These are phyloP conservation scores for Alternaria ethzedia DNA, from an alignment of 2,329 filamentous ascomycete genomes.

Conservation along the genomic window DNA sequence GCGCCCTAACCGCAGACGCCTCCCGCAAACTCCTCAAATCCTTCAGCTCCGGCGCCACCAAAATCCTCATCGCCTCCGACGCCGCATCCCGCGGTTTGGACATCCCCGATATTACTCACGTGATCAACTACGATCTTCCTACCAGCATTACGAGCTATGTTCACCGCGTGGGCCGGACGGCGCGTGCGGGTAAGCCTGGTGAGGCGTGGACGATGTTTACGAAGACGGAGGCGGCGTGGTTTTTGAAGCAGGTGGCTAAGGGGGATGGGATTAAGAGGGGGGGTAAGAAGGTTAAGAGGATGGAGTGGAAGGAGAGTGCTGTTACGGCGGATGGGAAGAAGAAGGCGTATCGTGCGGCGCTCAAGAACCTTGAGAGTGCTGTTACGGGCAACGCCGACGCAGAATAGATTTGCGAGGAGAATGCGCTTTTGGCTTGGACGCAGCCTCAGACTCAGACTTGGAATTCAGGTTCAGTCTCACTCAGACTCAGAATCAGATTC, in stretches of 20 bases:
- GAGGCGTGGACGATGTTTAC: constrained; percentile 86
- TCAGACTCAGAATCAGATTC: not conserved
- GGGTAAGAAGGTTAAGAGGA: constrained; percentile 53
- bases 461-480: too few species aligned
- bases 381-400: constrained; percentile 50
- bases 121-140: constrained; percentile 94
- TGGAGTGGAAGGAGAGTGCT: constrained; percentile 50
- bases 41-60: constrained; percentile 68
- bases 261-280: constrained; percentile 58
- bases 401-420: constrained; percentile 1
- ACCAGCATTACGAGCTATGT: constrained; percentile 82
- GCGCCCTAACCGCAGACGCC: constrained; percentile 74
- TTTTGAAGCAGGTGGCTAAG: constrained; percentile 80
- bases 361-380: constrained; percentile 68
- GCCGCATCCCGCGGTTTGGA: constrained; percentile 93
- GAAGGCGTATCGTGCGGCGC: constrained; percentile 58
- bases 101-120: constrained; percentile 76
- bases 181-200: constrained; percentile 76
- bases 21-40: constrained; percentile 71
- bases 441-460: not conserved
- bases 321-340: constrained; percentile 51
- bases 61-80: constrained; percentile 87
- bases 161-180: constrained; percentile 90
- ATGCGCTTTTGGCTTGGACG: not conserved
- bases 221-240: constrained; percentile 86